Evolutionary conservation across 2,329 filamentous ascomycete genomes (phyloP), one percentile per base, ranked within the genome.

Genomic region (Colletotrichum sidae): DNA sequence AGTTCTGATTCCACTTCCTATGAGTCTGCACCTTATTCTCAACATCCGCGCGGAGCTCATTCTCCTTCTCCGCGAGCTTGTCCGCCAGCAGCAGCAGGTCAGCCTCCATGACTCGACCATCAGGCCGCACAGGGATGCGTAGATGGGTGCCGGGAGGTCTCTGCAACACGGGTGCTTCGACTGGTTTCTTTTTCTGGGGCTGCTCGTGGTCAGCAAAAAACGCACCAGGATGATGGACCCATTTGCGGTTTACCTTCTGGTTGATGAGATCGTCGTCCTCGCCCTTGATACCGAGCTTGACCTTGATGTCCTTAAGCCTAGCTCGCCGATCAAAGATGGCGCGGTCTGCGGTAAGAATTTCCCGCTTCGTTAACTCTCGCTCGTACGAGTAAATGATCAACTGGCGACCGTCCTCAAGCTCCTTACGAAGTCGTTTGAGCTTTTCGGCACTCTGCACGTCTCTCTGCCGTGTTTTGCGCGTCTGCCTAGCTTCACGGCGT

Each of bases 401-500:
- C 72, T 93, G 88, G 54, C 94, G 90, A 65, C 92, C 94, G 72
- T 96, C 91, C 79, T 98, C 96, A 44, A 98, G 84, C 81, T 99
- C 95, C 72, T 91, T 91, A 60, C 96, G 90, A 73, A 99, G 82
- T 76, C 92, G 93, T 82, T 96, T 96, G 70, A 99, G 86, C 78
- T 97, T 97, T 76, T 99, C 96, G 59, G 92, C 93, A 72, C 95
- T 93, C 79, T 97, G 95, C 41, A 93, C 93, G 81, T 99, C 96
- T 74, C 96, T 90, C 71, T 93, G 93, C 74, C 96, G 88, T 42
- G 96, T 99, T 81, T 98, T 99, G 72, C 96, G 92, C 54, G 94
- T 95, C 77, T 97, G 93, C 63, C 96, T 91, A 51, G 97, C 92
- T 79, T 99, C 96, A 69, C 96, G 92, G 71, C 96, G 90, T 75